Conservation (phyloP, 2,329 filamentous ascomycete species). For the Fusarium udum region DNA sequence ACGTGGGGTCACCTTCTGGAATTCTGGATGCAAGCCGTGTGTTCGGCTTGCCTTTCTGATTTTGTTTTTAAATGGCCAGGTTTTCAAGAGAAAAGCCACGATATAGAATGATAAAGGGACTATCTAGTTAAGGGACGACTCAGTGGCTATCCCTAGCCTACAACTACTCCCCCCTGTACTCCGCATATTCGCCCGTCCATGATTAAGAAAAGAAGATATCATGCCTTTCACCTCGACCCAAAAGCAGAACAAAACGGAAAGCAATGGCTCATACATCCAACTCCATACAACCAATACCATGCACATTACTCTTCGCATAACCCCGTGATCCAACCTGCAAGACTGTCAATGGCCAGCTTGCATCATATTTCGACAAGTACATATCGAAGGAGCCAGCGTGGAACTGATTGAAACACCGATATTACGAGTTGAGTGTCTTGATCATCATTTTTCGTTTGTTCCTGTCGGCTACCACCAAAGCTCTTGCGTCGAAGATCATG, state of each 20-base stretch:
- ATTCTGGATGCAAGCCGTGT: neutral
- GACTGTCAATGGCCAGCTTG: neutral
- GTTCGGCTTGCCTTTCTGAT: neutral
- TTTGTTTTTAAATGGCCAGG: neutral
- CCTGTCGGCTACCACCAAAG: conserved; percentile 74
- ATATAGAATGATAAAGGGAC: neutral
- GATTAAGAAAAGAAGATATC: conserved; percentile 14
- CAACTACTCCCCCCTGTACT: neutral
- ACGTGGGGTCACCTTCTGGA: neutral
- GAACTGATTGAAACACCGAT: neutral
- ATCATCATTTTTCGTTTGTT: conserved; percentile 77
- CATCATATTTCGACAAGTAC: neutral
- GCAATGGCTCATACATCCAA: conserved; percentile 38
- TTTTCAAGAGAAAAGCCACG: neutral
- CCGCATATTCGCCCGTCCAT: conserved; percentile 20
- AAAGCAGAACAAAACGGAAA: conserved; percentile 21
- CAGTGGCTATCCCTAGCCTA: neutral
- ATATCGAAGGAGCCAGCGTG: neutral
- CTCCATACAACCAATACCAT: conserved; percentile 24
- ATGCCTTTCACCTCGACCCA: conserved; percentile 8
- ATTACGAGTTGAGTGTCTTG: conserved; percentile 68
- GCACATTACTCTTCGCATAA: conserved; percentile 21
- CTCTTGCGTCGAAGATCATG: conserved; percentile 70
- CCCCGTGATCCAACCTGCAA: conserved; percentile 17
- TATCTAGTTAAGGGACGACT: neutral